Evolutionary conservation across 2,329 filamentous ascomycete genomes (phyloP), one percentile per base, ranked within the genome.

Genomic region (Xylariaceae sp.): DNA sequence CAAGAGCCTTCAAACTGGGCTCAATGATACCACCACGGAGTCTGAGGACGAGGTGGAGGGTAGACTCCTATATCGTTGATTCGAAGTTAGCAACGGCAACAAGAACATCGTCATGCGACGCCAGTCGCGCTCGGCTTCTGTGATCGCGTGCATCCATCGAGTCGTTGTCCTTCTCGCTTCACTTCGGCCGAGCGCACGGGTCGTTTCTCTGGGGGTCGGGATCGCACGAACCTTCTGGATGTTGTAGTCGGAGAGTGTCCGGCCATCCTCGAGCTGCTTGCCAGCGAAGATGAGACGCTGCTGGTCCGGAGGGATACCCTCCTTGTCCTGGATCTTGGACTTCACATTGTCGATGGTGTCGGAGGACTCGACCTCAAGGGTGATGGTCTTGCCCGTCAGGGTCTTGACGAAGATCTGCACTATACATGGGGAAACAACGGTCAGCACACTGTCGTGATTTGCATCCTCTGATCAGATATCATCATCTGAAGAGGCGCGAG

Each of bases 321-420:
- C 93, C 89, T 97, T 97, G 82, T 97, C 92, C 84, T 97, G 93
- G 80, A 97, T 97, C 89, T 97, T 97, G 83, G 88, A 88, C 88
- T 97, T 97, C 81, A 97, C 93, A 87, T 97, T 97, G 88, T 97
- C 93, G 84, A 97, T 97, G 74, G 93, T 97, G 82, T 97, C 93
- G 76, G 87, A 91, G 75, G 92, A 96, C 88, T 97, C 93, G 78
- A 97, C 92, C 88, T 97, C 93, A 75, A 97, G 89, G 81, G 94
- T 97, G 86, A 97, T 97, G 80, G 93, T 97, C 90, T 97, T 97
- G 82, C 94, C 93, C 86, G 93, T 97, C 77, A 97, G 91, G 86
- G 93, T 97, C 89, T 97, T 97, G 83, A 97, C 93, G 89, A 97
- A 97, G 88, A 94, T 94, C 87, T 94, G 90, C 90, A 94, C 90